Conservation (phyloP, 257 asterid species). For the Catharanthus roseus region DNA sequence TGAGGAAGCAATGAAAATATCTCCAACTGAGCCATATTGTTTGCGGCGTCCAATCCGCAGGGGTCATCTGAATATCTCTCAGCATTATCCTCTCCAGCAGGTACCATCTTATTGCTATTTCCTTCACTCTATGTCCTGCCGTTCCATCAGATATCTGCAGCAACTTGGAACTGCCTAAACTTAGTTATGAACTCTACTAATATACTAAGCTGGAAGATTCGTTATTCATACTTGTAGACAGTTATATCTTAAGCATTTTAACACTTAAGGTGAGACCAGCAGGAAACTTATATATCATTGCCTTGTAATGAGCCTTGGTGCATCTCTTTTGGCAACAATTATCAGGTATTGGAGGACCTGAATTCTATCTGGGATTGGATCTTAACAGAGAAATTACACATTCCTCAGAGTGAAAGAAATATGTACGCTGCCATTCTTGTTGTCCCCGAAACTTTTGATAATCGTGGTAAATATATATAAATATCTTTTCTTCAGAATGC, state of each 20-base stretch:
- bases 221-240: not conserved
- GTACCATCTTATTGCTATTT: conserved; percentile 28
- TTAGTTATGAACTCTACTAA: conserved; percentile 1
- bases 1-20: conserved; percentile 85
- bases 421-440: conserved; percentile 80
- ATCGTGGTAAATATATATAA: conserved; percentile 53
- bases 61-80: conserved; percentile 90
- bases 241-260: not conserved
- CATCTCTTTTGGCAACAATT: not conserved
- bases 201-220: not conserved
- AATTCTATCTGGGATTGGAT: conserved; percentile 92
- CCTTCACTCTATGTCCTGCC: not conserved
- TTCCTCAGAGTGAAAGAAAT: conserved; percentile 60
- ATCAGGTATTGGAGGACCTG: conserved; percentile 85
- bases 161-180: not conserved
- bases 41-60: conserved; percentile 93
- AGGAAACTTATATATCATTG: not conserved
- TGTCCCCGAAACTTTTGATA: conserved; percentile 89
- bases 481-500: not conserved
- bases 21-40: conserved; percentile 79
- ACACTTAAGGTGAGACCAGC: not conserved
- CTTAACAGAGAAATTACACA: conserved; percentile 64
- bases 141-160: not conserved
- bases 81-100: conserved; percentile 85
- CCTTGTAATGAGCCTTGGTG: not conserved